Evolutionary conservation across 163 green algal genomes (phyloP).

Genomic region (Dunaliella salina): DNA sequence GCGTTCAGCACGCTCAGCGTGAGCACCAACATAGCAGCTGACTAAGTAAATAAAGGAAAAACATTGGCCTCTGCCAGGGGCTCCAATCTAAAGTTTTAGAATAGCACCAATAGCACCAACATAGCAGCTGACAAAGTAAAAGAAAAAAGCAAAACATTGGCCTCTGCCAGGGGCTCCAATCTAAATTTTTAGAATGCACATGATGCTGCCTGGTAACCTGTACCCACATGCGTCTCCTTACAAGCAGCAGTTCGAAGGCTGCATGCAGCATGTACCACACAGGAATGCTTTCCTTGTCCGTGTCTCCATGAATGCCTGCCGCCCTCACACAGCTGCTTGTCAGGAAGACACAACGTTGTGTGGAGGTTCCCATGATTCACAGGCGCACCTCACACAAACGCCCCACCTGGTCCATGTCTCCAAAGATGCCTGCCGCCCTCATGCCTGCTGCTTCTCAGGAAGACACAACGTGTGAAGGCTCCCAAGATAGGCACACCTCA

Average conservation of each 20-base stretch:
- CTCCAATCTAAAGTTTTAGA: no score
- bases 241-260: no score
- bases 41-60: no score
- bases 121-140: no score
- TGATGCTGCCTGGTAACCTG: no score
- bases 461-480: background rate
- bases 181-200: no score
- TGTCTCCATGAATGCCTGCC: slow-evolving; percentile 79
- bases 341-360: slow-evolving; percentile 21
- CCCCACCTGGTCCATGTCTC: slow-evolving; percentile 80
- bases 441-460: slow-evolving; percentile 37
- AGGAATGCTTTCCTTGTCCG: slow-evolving; percentile 65
- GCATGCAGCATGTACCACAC: background rate
- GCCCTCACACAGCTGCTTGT: slow-evolving; percentile 41
- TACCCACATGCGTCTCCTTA: no score
- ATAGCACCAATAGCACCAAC: no score
- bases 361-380: background rate
- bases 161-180: no score
- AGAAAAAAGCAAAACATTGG: no score
- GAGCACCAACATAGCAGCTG: background rate
- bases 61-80: background rate
- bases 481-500: background rate
- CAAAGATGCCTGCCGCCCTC: slow-evolving; percentile 71
- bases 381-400: background rate
- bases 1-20: background rate